Evolutionary conservation across 805 yeast genomes (phyloP), one percentile per base, ranked within the genome.

Genomic region (Ogataea nitratoaversa): DNA sequence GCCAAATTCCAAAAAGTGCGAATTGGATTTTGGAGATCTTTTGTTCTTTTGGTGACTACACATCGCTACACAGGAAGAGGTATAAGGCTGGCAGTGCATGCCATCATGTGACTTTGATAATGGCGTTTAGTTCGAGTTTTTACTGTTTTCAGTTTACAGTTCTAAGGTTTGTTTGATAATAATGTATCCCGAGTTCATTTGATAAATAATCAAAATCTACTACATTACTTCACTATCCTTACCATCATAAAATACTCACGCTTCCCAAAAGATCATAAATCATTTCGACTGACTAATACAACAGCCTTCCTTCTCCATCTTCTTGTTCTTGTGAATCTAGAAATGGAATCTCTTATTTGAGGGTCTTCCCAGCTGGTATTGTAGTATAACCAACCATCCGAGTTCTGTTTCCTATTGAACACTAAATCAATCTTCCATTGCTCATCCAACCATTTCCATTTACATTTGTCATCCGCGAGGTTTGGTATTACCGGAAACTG

Each of bases 371-470:
- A 79, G 28, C 63, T 63, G 39, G 64, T 69, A 49, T 76, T 79
- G 50, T 60, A 74, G 48, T 72, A 79, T 0, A 63, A 61, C 85
- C 85, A 79, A 0, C 81, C 82, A 1, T 66, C 68, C 12, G 53
- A 51, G 29, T 62, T 54, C 37, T 62, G 63, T 4, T 57, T 54
- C 32, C 63, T 65, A 39, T 67, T 66, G 49, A 57, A 68, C 14
- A 63, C 68, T 8, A 47, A 30, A 42, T 76, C 82, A 5, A 74
- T 44, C 8, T 53, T 50, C 85, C 85, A 79, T 2, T 53, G 43
- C 12, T 59, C 67, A 37, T 78, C 84, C 13, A 74, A 42, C 85
- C 85, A 79, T 41, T 64, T 68, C 84, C 84, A 79, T 34, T 60
- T 66, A 39, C 70, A 68, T 20, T 67, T 63, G 12, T 65, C 51